phyloP scores from a whole-genome alignment of 495 filamentous ascomycete species.

The Daldinia loculata region DNA sequence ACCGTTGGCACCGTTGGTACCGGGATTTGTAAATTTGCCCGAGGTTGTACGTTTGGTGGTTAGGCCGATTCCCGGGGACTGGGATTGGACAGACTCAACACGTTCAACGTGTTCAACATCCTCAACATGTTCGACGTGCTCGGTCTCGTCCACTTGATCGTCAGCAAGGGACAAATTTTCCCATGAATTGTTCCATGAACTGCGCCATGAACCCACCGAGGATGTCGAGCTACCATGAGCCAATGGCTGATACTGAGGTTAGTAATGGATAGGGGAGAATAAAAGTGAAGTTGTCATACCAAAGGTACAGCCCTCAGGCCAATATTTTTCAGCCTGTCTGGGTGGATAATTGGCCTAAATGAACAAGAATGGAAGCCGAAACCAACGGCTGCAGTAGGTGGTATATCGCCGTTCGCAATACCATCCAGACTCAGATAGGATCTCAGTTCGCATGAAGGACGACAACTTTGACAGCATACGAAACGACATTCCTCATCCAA shows the following conservation, averaged over 20 bases:
- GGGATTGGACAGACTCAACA: not conserved
- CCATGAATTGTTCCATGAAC: not conserved
- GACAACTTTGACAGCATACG: constrained; percentile 62
- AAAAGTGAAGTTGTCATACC: constrained; percentile 40
- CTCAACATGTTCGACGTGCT: not conserved
- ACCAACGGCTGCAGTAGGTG: constrained; percentile 51
- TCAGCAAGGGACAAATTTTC: not conserved
- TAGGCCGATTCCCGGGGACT: not conserved
- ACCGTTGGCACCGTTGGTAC: not conserved
- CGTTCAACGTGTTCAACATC: not conserved
- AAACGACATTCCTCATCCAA: constrained; percentile 57
- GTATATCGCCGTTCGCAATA: constrained; percentile 55
- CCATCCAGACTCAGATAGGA: constrained; percentile 60
- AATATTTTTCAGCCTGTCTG: constrained; percentile 45
- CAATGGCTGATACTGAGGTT: constrained; percentile 16
- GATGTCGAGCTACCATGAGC: constrained; percentile 2
- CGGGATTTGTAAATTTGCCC: not conserved
- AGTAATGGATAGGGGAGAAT: constrained; percentile 4
- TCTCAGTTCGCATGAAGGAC: constrained; percentile 51
- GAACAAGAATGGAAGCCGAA: constrained; percentile 52
- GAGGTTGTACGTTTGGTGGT: not conserved
- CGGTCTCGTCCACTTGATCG: not conserved
- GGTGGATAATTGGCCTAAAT: constrained; percentile 46
- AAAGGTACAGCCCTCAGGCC: constrained; percentile 48
- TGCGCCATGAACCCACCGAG: not conserved